Evolutionary conservation across 2,329 filamentous ascomycete genomes (phyloP), one percentile per base, ranked within the genome.

Genomic region (Monosporascus ibericus): DNA sequence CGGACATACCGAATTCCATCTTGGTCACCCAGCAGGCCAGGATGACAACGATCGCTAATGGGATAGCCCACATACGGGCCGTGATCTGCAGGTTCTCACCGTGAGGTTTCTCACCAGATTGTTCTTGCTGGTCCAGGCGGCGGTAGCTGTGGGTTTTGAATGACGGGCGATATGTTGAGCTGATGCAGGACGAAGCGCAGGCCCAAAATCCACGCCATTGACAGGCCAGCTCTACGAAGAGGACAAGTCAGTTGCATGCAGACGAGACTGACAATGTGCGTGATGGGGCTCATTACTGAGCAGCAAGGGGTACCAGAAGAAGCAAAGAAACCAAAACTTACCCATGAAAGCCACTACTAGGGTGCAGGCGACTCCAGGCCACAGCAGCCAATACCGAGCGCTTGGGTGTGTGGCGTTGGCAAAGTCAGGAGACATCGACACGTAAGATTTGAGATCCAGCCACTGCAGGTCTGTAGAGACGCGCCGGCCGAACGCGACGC

Each of bases 1-100:
- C 78, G 60, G 7, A 70, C 73, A 78, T 76, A 27, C 72, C 63
- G 60, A 70, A 75, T 52, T 76, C 69, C 6, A 75, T 63, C 40
- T 66, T 60, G 48, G 54, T 56, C 54, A 79, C 69, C 44, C 78
- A 70, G 36, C 76, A 64, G 60, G 75, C 77, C 46, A 71, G 69
- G 48, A 70, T 65, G 55, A 78, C 70, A 54, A 78, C 70, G 52
- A 68, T 62, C 30, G 72, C 47, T 18, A 50, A 30, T 17, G 40
- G 40, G 40, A 20, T 75, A 64, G 34, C 72, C 66, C 15, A 71
- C 49, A 54, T 47, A 46, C 52, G 47, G 6, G 42, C 47, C 27
- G 42, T 34, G 40, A 50, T 44, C 25, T 50, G 38, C 30, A 46
- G 27, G 18, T 47, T 46, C 11, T 46, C 42, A 3, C 20, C 18